These are phyloP conservation scores for Solanum hybrid DNA, from an alignment of 305 asterid species.

Conservation along the genomic window DNA sequence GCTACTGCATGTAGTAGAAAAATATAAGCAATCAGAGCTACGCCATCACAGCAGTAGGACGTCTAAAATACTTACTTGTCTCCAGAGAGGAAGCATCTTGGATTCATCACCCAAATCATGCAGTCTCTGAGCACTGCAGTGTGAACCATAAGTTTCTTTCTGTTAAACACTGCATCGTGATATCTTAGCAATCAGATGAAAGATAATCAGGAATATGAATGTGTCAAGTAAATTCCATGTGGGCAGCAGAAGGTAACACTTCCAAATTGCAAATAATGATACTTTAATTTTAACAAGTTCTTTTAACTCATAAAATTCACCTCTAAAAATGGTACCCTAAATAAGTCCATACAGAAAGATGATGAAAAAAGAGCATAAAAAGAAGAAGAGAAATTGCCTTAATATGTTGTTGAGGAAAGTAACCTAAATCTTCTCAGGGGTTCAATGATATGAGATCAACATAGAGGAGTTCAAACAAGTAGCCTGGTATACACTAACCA, in stretches of 20 bases:
- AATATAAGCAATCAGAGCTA: constrained; percentile 7
- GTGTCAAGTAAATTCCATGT: background rate
- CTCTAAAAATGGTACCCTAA: background rate
- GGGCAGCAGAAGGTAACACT: background rate
- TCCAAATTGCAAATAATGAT: background rate
- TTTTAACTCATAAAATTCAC: background rate
- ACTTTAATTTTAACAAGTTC: background rate
- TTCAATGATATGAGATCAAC: background rate
- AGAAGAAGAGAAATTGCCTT: background rate
- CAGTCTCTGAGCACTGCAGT: constrained; percentile 71
- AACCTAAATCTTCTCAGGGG: background rate
- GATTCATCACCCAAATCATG: constrained; percentile 84
- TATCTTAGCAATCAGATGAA: constrained; percentile 1
- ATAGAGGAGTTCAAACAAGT: background rate
- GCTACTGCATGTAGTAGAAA: background rate
- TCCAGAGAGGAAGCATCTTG: constrained; percentile 87
- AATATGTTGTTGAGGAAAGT: background rate
- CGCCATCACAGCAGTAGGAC: background rate
- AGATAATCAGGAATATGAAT: background rate
- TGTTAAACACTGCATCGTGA: background rate
- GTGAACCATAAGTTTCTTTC: constrained; percentile 13
- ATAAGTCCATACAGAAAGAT: background rate
- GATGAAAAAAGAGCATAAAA: background rate
- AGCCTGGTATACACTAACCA: background rate
- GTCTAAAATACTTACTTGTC: constrained; percentile 61